Base-by-base conservation (phyloP, 768 basidiomycete genomes). In the Auricularia heimuer region DNA sequence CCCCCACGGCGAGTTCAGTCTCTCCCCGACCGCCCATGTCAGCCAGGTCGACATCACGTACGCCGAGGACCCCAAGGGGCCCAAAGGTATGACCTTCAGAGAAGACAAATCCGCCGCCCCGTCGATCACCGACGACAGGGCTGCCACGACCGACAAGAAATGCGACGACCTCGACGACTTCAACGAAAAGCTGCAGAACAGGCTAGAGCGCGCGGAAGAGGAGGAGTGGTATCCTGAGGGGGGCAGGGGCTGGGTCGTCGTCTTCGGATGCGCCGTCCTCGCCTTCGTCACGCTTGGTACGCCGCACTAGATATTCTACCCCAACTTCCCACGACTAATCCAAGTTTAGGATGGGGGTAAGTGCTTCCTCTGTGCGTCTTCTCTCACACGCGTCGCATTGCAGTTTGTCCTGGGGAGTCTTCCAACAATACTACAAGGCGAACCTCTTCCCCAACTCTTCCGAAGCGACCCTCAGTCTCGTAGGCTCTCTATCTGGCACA, bases 341-440 rank as follows among this genome's bases (percentile, higher is more conserved):
- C 18, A 24, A 8, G 8, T 34, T 34, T 35, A 60, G 56, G 56
- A 0, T 60, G 56, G 56, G 56, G 56, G 56, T 60, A 60, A 18
- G 47, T 60, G 56, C 54, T 60, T 33, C 14, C 21, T 24, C 24
- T 24, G 34, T 10, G 8, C 24, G 24, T 24, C 6, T 60, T 14
- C 56, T 60, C 56, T 12, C 24, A 24, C 21, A 24, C 21, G 11
- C 29, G 10, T 18, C 47, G 14, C 21, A 21, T 51, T 34, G 56
- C 56, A 60, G 56, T 18, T 45, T 64, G n/a, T 37, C 54, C 11
- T 58, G 54, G 54, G 64, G 64, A 16, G 64, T 64, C 12, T 64
- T 64, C 42, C 64, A 64, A 45, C 36, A 54, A 35, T 64, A 64
- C 58, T 64, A 64, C 56, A 58, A 61, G 16, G 37, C 44, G 35